These are phyloP conservation scores for Populus euphratica DNA, from an alignment of 345 rosid genomes.

Conservation along the genomic window DNA sequence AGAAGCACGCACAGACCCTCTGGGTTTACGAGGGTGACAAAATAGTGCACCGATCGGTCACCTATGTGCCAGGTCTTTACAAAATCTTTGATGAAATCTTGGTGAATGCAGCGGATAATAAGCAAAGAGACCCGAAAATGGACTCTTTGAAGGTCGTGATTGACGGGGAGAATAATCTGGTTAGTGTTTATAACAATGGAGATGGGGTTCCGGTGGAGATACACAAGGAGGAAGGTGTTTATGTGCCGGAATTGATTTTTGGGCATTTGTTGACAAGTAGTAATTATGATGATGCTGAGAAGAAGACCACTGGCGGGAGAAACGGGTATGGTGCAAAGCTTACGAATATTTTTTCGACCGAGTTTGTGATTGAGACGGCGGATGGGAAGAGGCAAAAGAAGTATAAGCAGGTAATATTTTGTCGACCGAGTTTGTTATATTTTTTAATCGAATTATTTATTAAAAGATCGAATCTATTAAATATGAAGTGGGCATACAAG, in stretches of 20 bases:
- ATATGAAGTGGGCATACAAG: background rate
- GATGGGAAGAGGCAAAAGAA: constrained; percentile 74
- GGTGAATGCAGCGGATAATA: constrained; percentile 94
- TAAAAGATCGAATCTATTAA: background rate
- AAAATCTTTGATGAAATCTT: constrained; percentile 96
- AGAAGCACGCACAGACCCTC: constrained; percentile 76
- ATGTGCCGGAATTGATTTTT: constrained; percentile 91
- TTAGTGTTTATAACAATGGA: constrained; percentile 86
- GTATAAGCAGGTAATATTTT: constrained; percentile 68
- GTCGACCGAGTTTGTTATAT: background rate
- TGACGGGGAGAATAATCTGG: constrained; percentile 62
- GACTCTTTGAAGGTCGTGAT: constrained; percentile 66
- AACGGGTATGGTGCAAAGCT: constrained; percentile 97
- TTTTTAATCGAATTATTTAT: background rate
- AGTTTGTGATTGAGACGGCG: constrained; percentile 86
- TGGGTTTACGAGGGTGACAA: constrained; percentile 79
- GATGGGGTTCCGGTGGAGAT: constrained; percentile 93
- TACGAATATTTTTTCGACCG: constrained; percentile 79
- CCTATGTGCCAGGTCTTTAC: constrained; percentile 91
- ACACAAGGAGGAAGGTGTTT: constrained; percentile 83
- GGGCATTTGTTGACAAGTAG: constrained; percentile 92
- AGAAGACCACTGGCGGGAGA: constrained; percentile 97
- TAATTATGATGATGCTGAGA: constrained; percentile 70
- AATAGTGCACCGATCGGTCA: constrained; percentile 64
- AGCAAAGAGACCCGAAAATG: constrained; percentile 86